phyloP scores from a whole-genome alignment of 73 alveolate genomes.

The Tetrahymena borealis region DNA sequence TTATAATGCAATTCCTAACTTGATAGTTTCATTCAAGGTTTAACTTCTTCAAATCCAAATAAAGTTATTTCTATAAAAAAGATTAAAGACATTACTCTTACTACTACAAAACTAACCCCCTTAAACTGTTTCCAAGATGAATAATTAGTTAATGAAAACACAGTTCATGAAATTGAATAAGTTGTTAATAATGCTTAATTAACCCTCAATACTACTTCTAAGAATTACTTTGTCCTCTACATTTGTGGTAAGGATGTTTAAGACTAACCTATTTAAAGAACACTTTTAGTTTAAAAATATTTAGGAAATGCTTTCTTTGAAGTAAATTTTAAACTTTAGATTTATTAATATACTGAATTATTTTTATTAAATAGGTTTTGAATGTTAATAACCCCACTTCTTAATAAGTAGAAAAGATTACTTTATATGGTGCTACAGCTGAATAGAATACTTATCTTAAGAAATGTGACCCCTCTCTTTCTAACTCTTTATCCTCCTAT shows the following conservation, averaged over 20 bases:
- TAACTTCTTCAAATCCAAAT: not conserved
- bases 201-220: not conserved
- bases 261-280: not conserved
- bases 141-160: not conserved
- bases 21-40: not conserved
- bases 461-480: not conserved
- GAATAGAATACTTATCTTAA: not conserved
- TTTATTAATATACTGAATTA: not conserved
- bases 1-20: not conserved
- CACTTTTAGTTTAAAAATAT: not conserved
- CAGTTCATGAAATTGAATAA: not conserved
- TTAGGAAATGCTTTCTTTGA: conserved; percentile 1
- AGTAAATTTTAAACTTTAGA: not conserved
- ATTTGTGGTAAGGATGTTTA: not conserved
- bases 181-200: not conserved
- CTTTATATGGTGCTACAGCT: not conserved
- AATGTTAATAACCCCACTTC: not conserved
- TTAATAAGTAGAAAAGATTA: not conserved
- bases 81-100: not conserved
- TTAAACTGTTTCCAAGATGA: not conserved
- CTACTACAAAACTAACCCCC: not conserved
- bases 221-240: not conserved
- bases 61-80: not conserved
- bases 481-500: not conserved
- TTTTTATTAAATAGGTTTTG: not conserved